Percentiles rank a stretch among this genome's conserved stretches.
Evolutionary conservation across 2,329 filamentous ascomycete genomes (phyloP).

Genomic region (Pyrenochaeta sp.): DNA sequence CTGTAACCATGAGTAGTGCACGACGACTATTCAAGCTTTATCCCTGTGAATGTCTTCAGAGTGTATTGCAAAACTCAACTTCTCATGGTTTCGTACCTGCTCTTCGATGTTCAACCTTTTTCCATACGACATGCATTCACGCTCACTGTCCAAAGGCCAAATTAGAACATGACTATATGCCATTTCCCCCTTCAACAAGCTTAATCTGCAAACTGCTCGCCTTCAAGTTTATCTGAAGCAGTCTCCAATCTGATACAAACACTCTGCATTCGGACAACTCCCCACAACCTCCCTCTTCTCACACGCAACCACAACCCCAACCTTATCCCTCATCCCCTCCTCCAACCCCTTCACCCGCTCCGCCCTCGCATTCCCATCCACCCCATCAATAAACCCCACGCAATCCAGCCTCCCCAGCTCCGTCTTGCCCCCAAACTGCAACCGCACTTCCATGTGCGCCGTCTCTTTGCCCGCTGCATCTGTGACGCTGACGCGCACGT

Average conservation of each 20-base stretch:
- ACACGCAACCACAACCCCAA: slow-evolving; percentile 3
- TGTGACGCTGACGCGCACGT: slow-evolving; percentile 3
- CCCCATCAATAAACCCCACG: background rate
- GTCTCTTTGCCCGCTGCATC: background rate
- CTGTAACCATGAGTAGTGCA: no score
- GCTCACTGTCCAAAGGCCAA: no score
- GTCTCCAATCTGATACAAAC: slow-evolving; percentile 4
- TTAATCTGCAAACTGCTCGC: no score
- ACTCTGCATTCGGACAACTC: slow-evolving; percentile 7
- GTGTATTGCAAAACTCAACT: no score
- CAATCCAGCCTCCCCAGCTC: slow-evolving; percentile 11
- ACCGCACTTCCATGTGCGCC: slow-evolving; percentile 3
- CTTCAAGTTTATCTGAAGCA: slow-evolving; percentile 6
- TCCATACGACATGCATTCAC: no score
- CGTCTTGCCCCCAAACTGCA: slow-evolving; percentile 2
- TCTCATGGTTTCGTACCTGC: no score
- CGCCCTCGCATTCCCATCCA: slow-evolving; percentile 1
- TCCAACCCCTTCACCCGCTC: background rate
- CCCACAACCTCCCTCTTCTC: slow-evolving; percentile 3
- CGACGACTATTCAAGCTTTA: no score
- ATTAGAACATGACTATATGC: no score
- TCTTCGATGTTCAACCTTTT: no score
- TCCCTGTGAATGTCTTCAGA: no score
- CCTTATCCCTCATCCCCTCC: background rate
- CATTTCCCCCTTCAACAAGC: no score